Evolutionary conservation across 2,329 filamentous ascomycete species (phyloP), one percentile per base, ranked within the genome.

Genomic region (Neonectria punicea): DNA sequence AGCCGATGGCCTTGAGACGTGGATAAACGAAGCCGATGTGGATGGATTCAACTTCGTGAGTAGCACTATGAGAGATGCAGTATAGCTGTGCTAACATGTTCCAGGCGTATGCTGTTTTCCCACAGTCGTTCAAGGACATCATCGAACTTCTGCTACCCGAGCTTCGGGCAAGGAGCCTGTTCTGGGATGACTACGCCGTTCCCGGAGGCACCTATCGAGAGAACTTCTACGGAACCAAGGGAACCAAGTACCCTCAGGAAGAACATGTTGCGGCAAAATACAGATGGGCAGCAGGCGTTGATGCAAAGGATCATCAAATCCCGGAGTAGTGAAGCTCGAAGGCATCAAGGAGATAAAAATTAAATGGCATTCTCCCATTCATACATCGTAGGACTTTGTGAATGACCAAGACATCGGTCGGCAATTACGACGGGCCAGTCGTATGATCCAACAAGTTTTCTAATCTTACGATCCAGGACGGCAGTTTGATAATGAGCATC

Each of bases 31-130:
- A 74, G 90, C 89, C 0, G 91, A 92, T 68, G 85, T 93, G 1
- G 91, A 93, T 73, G 91, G 91, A 0, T 93, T 93, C 78, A 93
- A 93, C 73, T 85, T 93, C 75, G 89, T 89, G 75, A 80, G 86
- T 77, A 44, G 3, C 6, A 3, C 9, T 51, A 11, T 8, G 0
- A 1, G 1, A 44, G 8, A 3, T 11, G 13, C 14, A 25, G 2
- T 18, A 41, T 18, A 2, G 7, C 16, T 2, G 4, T 1, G 14
- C 46, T 64, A 41, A 73, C 53, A 14, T 1, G 2, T 7, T 0
- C 2, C 20, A 85, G 83, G 87, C 87, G 1, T 92, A 92, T 67
- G 87, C 88, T 0, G 78, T 91, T n/a, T 89, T 90, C 71, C 90
- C 90, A 0, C 85, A 87, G 61, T 89, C 88, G 0, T 92, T 92